A percentile compares a stretch with the other conserved stretches of the same genome.
Conservation (phyloP, 1,139 yeast genomes). For the Sporopachydermia cereana region DNA sequence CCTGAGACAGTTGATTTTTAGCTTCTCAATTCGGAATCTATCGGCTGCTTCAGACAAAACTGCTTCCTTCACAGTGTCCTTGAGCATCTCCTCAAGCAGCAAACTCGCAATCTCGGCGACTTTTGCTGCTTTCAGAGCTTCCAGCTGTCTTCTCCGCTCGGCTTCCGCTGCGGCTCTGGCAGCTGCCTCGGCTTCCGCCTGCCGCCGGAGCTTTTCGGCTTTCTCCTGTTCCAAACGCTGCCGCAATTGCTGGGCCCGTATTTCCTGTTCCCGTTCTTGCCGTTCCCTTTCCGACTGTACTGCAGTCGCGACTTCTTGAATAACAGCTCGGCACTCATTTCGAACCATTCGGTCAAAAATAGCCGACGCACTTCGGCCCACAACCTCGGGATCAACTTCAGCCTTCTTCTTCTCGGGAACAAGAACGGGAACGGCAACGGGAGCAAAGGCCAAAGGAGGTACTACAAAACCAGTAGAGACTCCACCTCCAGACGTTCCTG, state of each 20-base stretch:
- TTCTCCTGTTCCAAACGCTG: constrained; percentile 7
- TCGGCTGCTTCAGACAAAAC: constrained; percentile 25
- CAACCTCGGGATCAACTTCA: background rate
- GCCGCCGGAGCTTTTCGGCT: constrained; percentile 9
- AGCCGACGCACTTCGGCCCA: background rate
- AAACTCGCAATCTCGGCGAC: constrained; percentile 16
- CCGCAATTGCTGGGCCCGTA: constrained; percentile 14
- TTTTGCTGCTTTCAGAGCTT: constrained; percentile 15
- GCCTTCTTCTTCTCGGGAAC: no score
- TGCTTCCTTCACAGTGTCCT: background rate
- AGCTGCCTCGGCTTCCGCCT: constrained; percentile 11
- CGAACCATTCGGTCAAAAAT: background rate
- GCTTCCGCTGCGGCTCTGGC: constrained; percentile 15
- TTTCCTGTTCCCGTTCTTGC: constrained; percentile 9
- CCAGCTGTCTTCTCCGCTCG: constrained; percentile 14
- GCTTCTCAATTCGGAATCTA: no score
- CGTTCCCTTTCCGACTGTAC: constrained; percentile 7
- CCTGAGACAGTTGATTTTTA: no score
- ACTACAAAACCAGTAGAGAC: no score
- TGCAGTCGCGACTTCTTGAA: background rate
- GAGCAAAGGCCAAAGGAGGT: no score
- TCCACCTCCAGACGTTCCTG: no score
- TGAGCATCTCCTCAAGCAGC: background rate
- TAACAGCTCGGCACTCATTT: background rate
- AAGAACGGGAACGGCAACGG: no score